Evolutionary conservation across 495 filamentous ascomycete genomes (phyloP), one percentile per base, ranked within the genome.

Genomic region (Penicillium steckii): DNA sequence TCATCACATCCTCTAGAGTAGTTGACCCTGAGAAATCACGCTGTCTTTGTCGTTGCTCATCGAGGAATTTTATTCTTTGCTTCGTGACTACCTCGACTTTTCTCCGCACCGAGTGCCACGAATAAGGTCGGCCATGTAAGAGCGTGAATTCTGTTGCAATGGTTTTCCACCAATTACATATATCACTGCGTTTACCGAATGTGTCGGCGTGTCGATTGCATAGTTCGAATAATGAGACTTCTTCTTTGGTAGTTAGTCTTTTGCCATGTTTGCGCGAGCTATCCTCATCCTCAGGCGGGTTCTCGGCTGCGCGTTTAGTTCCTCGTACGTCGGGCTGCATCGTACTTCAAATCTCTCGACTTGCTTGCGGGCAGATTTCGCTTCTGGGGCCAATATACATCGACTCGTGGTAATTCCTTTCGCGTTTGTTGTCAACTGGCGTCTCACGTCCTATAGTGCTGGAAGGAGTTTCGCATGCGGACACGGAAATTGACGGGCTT

Each of bases 161-260:
- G 4, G 60, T 70, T 52, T 65, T 69, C 74, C 74, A 77, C 74
- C 74, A 77, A 32, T 75, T 72, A 52, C 74, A 77, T 3, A 77
- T 66, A 29, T 73, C 75, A 48, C 71, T 77, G 56, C 74, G 74
- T 32, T 66, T 69, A 3, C 74, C 74, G 44, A 77, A 77, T 2
- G 60, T 67, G 15, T 43, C 50, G 8, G 68, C 67, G 47, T 74
- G 61, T 8, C 60, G 67, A 50, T 73, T 77, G 48, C 74, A 77
- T 29, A 77, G 69, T 41, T 73, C 66, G 26, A 77, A 75, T 3
- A 77, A 61, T 1, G 62, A 68, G 10, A 77, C 66, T 46, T 77
- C 72, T 40, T 77, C 74, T 33, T 68, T 65, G 3, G 72, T 73
- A 22, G 72, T 77, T 15, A 77, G 58, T 12, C 73, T 69, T 24